phyloP scores from a whole-genome alignment of 73 alveolate genomes.

The Paramecium primaurelia region DNA sequence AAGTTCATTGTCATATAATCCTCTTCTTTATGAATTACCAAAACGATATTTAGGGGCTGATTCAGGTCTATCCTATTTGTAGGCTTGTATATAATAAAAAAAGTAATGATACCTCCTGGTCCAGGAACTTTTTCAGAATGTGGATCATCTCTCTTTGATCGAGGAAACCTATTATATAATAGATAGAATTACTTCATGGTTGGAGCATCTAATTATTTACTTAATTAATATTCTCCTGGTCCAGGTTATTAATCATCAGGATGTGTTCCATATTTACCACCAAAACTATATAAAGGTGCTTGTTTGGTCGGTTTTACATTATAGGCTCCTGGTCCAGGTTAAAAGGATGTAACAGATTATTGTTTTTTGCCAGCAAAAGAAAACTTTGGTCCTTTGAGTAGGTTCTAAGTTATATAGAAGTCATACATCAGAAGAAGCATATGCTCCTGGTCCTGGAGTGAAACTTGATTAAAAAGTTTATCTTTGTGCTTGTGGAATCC shows the following conservation, averaged over 20 bases:
- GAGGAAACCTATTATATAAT: neutral
- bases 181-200: neutral
- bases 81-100: neutral
- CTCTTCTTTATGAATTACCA: slow-evolving; percentile 19
- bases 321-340: slow-evolving; percentile 54
- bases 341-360: neutral
- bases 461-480: neutral
- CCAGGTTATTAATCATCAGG: slow-evolving; percentile 10
- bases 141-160: neutral
- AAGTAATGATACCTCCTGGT: neutral
- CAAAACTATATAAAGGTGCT: neutral
- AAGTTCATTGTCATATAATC: neutral
- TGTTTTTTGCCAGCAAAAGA: neutral
- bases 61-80: slow-evolving; percentile 1
- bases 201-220: neutral
- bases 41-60: slow-evolving; percentile 32
- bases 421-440: neutral
- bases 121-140: slow-evolving; percentile 16
- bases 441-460: slow-evolving; percentile 51
- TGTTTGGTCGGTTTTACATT: neutral
- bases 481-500: slow-evolving; percentile 25
- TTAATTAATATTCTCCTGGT: neutral
- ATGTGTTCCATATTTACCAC: neutral
- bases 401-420: neutral
- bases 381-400: slow-evolving; percentile 13